Conservation (phyloP, 2,329 filamentous ascomycete species). For the Trichoderma koningii region DNA sequence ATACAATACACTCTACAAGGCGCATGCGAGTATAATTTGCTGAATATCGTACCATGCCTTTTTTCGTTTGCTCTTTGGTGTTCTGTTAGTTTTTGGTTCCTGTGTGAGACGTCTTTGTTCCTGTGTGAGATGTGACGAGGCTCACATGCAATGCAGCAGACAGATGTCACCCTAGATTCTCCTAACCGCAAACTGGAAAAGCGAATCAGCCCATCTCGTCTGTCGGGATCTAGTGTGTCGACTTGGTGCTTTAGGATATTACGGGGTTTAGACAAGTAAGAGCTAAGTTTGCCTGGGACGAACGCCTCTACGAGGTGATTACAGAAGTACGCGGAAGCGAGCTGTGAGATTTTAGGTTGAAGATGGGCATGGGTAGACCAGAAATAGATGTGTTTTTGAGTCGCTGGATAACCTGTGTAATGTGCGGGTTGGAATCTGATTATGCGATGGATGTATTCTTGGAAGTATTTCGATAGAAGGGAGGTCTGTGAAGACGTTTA, state of each 20-base stretch:
- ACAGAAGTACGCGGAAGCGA: background rate
- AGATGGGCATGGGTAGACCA: background rate
- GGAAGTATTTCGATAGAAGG: background rate
- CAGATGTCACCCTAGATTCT: background rate
- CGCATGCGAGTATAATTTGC: conserved; percentile 13
- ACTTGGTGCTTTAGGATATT: background rate
- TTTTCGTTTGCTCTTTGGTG: background rate
- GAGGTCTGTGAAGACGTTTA: background rate
- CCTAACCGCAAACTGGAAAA: conserved; percentile 3
- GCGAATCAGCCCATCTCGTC: background rate
- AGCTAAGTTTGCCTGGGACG: background rate
- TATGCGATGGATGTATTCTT: conserved; percentile 14
- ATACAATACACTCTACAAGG: conserved; percentile 15
- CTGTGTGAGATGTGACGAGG: background rate
- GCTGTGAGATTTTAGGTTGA: conserved; percentile 25
- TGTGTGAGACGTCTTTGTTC: background rate
- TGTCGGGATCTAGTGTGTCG: too few species aligned
- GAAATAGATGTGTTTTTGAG: background rate
- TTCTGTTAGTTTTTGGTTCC: background rate
- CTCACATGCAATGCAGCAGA: background rate
- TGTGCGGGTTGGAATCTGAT: background rate
- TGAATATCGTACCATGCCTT: background rate
- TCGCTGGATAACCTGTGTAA: background rate
- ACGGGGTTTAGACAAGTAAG: background rate
- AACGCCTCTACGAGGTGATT: background rate